Evolutionary conservation across 495 filamentous ascomycete genomes (phyloP).

Genomic region (Amniculicola lignicola): DNA sequence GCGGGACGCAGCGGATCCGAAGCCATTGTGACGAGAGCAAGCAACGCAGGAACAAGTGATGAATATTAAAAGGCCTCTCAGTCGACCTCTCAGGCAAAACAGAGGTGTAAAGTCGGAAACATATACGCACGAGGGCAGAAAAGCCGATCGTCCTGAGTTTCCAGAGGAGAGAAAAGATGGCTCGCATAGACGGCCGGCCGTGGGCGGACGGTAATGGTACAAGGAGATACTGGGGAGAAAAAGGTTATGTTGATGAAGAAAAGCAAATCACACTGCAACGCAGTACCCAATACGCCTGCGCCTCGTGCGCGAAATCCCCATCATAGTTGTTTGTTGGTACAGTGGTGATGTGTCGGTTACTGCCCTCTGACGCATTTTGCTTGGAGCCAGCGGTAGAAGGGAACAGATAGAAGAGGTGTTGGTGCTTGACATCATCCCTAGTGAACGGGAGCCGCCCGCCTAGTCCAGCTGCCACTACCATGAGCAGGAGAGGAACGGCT

Average conservation of each 20-base stretch:
- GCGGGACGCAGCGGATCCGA: too few species aligned
- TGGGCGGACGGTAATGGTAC: too few species aligned
- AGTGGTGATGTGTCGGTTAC: not conserved
- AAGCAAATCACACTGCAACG: too few species aligned
- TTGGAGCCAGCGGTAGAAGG: not conserved
- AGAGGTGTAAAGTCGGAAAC: too few species aligned
- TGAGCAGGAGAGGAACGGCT: conserved; percentile 14
- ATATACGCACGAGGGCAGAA: too few species aligned
- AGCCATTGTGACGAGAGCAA: too few species aligned
- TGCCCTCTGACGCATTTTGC: not conserved
- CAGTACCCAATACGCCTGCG: conserved; percentile 12
- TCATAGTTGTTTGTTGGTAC: not conserved
- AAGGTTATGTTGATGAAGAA: not conserved
- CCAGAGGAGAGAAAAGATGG: not conserved
- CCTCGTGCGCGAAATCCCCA: not conserved
- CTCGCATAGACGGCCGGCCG: too few species aligned
- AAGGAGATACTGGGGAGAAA: not conserved
- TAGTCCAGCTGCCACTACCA: conserved; percentile 16
- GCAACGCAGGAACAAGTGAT: too few species aligned
- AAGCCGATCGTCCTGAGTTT: not conserved
- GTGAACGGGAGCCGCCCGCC: conserved; percentile 23
- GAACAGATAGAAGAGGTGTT: not conserved
- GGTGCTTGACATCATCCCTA: too few species aligned
- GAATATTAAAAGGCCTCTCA: too few species aligned
- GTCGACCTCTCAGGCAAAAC: too few species aligned